Evolutionary conservation across 1,284 basidiomycete genomes (phyloP), one percentile per base, ranked within the genome.

Genomic region (Cerioporus squamosus): DNA sequence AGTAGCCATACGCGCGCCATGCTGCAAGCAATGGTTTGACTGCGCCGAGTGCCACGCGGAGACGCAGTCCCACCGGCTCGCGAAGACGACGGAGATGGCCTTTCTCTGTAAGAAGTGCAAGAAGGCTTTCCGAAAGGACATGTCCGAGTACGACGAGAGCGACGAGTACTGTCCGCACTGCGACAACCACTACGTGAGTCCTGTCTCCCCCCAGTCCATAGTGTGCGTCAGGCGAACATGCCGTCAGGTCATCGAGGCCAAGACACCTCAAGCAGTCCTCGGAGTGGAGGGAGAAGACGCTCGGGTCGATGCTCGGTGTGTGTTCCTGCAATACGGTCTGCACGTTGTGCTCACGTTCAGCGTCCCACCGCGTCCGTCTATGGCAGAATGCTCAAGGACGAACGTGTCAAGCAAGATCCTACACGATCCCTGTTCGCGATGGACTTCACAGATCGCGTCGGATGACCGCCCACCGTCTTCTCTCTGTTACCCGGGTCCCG

Each of bases 111-210:
- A 99, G 76, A 97, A 98, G 77, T 99, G 97, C 81, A 93, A 92
- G 73, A 96, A 96, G 76, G 95, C 94, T 1, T 99, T 99, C 74
- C 78, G 97, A 61, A 98, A 99, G 77, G 94, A 98, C 74, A 94
- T 98, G 90, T 66, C 81, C 0, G 77, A 75, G 26, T 98, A 95
- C 71, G 97, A 99, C 69, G 95, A 97, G 72, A 93, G 93, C 64
- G 97, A 99, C 72, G 97, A 99, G 77, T 98, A 90, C 74, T 99
- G 97, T 72, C 97, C 97, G 0, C 92, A 98, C 75, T 98, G 97
- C 72, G 95, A 98, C 74, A 98, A 99, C 72, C 94, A 96, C 72
- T 98, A 95, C 74, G 96, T 97, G 74, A 68, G 91, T 20, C 39
- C 36, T 42, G 10, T 31, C 20, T n/a, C 24, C 20, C 10, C 1